A percentile compares a stretch with the other conserved stretches of the same genome.
These are phyloP conservation scores for Fusarium guadeloupense DNA, from an alignment of 2,329 filamentous ascomycete species.

Conservation along the genomic window DNA sequence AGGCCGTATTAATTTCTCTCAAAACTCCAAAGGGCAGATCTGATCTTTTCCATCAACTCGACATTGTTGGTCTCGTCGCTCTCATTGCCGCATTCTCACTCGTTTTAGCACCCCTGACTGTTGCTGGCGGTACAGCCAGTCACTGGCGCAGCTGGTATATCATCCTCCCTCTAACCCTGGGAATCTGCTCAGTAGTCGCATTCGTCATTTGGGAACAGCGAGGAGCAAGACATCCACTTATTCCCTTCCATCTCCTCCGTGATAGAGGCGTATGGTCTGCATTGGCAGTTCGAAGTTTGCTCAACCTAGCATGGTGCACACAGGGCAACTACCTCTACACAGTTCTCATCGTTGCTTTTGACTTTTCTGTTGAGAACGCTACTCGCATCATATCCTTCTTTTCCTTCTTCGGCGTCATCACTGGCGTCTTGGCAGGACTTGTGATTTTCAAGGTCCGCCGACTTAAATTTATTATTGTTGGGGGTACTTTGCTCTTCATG, in stretches of 20 bases:
- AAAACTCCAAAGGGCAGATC: slow-evolving; percentile 45
- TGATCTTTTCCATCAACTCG: slow-evolving; percentile 66
- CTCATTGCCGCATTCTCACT: slow-evolving; percentile 58
- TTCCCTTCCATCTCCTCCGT: slow-evolving; percentile 66
- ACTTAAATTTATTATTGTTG: slow-evolving; percentile 67
- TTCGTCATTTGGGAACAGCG: slow-evolving; percentile 65
- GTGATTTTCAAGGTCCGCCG: slow-evolving; percentile 62
- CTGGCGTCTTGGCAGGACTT: slow-evolving; percentile 60
- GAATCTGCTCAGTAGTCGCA: slow-evolving; percentile 57
- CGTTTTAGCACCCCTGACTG: slow-evolving; percentile 61
- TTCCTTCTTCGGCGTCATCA: slow-evolving; percentile 62
- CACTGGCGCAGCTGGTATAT: slow-evolving; percentile 63
- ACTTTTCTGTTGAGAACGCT: slow-evolving; percentile 63
- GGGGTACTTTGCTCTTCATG: slow-evolving; percentile 64
- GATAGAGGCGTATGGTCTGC: slow-evolving; percentile 71
- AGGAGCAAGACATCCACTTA: slow-evolving; percentile 59
- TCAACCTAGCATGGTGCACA: slow-evolving; percentile 64
- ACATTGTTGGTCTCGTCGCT: slow-evolving; percentile 58
- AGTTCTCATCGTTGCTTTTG: slow-evolving; percentile 66
- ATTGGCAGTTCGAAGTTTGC: slow-evolving; percentile 60
- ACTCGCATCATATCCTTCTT: slow-evolving; percentile 67
- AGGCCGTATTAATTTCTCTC: neutral
- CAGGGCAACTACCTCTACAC: slow-evolving; percentile 70
- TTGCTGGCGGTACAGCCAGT: slow-evolving; percentile 59
- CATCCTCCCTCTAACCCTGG: slow-evolving; percentile 60